These are phyloP conservation scores for Asclepias syriaca DNA, from an alignment of 257 asterid genomes.

Conservation along the genomic window DNA sequence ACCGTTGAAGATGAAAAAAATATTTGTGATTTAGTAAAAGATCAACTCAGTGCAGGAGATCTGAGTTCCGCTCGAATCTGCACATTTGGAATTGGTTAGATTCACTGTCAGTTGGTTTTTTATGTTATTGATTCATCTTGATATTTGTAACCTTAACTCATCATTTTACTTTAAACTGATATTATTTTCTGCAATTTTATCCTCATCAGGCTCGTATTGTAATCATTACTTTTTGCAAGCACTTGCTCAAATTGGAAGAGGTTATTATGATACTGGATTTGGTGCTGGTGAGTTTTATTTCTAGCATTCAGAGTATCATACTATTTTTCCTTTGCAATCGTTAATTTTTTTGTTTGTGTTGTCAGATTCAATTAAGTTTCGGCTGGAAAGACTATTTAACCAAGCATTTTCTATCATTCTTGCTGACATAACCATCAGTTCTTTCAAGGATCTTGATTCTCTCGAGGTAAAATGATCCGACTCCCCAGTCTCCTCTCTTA, in stretches of 20 bases:
- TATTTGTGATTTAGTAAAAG: constrained; percentile 49
- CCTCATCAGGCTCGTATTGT: constrained; percentile 56
- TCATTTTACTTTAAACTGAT: background rate
- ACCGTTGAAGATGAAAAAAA: constrained; percentile 78
- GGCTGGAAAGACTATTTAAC: constrained; percentile 59
- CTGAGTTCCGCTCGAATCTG: constrained; percentile 57
- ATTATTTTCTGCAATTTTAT: background rate
- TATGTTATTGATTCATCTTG: background rate
- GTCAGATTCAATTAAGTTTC: constrained; percentile 51
- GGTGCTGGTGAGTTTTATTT: constrained; percentile 50
- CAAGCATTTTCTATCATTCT: constrained; percentile 59
- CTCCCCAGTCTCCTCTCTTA: background rate
- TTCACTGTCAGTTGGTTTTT: background rate
- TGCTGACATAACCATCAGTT: constrained; percentile 51
- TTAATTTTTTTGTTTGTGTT: constrained; percentile 4
- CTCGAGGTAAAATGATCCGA: constrained; percentile 53
- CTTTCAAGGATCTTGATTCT: constrained; percentile 60
- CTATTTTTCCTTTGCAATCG: background rate
- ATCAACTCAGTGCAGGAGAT: constrained; percentile 44
- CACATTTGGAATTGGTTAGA: constrained; percentile 83
- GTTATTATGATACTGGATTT: constrained; percentile 68
- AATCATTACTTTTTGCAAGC: constrained; percentile 86
- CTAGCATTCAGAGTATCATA: background rate
- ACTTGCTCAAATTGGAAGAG: constrained; percentile 86
- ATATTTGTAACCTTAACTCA: too few species aligned